Percentiles rank a stretch among this genome's conserved stretches.
phyloP scores from a whole-genome alignment of 1,284 basidiomycete genomes.

The Rhodotorula sp. region DNA sequence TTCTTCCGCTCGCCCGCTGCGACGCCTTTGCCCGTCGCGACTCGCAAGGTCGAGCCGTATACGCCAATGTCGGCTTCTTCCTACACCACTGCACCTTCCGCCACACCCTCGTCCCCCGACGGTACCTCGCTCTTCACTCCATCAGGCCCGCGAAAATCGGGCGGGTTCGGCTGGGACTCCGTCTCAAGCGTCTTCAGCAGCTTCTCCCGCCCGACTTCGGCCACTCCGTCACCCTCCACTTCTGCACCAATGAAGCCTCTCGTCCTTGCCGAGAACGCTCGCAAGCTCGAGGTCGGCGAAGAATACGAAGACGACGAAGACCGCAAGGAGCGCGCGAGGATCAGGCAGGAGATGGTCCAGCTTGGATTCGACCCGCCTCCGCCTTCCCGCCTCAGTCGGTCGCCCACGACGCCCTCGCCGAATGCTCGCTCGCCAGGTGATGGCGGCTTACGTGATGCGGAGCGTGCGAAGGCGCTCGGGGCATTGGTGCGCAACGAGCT shows the following conservation, averaged over 20 bases:
- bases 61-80: slow-evolving; percentile 8
- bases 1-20: slow-evolving; percentile 14
- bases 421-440: slow-evolving; percentile 3
- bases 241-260: slow-evolving; percentile 28
- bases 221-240: not conserved
- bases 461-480: slow-evolving; percentile 23
- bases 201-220: not conserved
- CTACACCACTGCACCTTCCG: not conserved
- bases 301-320: slow-evolving; percentile 44
- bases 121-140: too few species aligned
- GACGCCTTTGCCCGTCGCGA: not conserved
- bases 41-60: not conserved
- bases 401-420: not conserved
- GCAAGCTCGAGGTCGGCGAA: slow-evolving; percentile 19
- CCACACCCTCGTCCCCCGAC: not conserved
- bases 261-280: slow-evolving; percentile 22
- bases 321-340: slow-evolving; percentile 27
- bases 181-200: slow-evolving; percentile 19
- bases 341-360: slow-evolving; percentile 30
- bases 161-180: slow-evolving; percentile 21
- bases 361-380: slow-evolving; percentile 21
- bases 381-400: slow-evolving; percentile 15
- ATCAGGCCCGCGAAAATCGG: slow-evolving; percentile 13
- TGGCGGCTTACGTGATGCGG: not conserved
- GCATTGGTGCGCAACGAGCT: slow-evolving; percentile 15